A percentile compares a stretch with the other conserved stretches of the same genome.
Evolutionary conservation across 2,329 filamentous ascomycete species (phyloP).

Genomic region (Fusarium sp.): DNA sequence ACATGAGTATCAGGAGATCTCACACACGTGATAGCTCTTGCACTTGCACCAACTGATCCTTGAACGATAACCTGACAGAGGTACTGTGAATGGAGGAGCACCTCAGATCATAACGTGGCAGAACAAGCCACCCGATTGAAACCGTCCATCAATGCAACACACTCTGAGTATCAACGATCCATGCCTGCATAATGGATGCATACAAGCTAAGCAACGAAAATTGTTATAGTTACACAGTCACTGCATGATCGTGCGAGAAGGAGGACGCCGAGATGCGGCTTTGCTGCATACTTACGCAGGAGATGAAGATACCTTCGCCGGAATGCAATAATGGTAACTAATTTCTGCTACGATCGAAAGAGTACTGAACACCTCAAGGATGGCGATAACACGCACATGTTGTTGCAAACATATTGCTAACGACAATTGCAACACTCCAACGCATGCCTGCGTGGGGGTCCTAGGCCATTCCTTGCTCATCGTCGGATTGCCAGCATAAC

Average conservation of each 20-base stretch:
- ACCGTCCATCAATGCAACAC: constrained; percentile 15
- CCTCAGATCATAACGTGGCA: constrained; percentile 19
- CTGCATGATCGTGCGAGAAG: constrained; percentile 2
- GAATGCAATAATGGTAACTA: background rate
- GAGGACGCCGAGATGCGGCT: background rate
- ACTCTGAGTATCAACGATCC: constrained; percentile 10
- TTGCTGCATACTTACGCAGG: constrained; percentile 6
- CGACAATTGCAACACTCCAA: background rate
- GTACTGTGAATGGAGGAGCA: background rate
- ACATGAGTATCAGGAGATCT: constrained; percentile 40
- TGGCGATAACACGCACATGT: background rate
- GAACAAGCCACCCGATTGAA: constrained; percentile 5
- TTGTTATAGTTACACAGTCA: background rate
- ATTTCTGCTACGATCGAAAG: background rate
- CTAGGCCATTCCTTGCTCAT: background rate
- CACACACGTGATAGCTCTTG: constrained; percentile 21
- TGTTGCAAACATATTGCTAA: too few relatives aligned
- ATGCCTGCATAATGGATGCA: constrained; percentile 14
- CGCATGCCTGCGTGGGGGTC: constrained; percentile 10
- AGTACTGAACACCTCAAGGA: background rate
- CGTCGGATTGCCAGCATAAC: background rate
- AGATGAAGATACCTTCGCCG: constrained; percentile 10
- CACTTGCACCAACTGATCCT: constrained; percentile 6
- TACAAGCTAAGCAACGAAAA: background rate
- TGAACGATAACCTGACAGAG: constrained; percentile 6